phyloP scores from a whole-genome alignment of 768 basidiomycete genomes.

The Termitomyces sp. region DNA sequence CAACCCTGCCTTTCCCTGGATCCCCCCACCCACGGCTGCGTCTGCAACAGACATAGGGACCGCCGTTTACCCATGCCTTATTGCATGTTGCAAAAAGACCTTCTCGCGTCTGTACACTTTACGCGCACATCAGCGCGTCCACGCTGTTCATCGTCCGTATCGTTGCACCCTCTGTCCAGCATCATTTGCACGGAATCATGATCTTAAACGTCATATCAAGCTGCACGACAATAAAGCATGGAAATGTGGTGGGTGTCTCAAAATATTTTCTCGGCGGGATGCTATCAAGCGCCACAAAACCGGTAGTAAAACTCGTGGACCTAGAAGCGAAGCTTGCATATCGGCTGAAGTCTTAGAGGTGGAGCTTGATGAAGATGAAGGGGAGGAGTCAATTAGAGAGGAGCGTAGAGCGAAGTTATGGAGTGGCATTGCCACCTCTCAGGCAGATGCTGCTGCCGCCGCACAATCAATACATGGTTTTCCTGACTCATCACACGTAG shows the following conservation, averaged over 20 bases:
- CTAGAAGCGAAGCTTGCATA: conserved; percentile 50
- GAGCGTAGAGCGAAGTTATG: conserved; percentile 62
- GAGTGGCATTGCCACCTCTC: conserved; percentile 53
- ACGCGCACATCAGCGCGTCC: conserved; percentile 67
- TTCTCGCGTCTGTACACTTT: conserved; percentile 70
- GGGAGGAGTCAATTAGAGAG: conserved; percentile 47
- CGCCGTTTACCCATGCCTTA: conserved; percentile 79
- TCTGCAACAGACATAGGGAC: conserved; percentile 55
- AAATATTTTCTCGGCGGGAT: conserved; percentile 73
- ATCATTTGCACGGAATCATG: conserved; percentile 76
- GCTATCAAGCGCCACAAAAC: conserved; percentile 79
- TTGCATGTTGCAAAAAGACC: conserved; percentile 59
- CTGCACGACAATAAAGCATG: conserved; percentile 72
- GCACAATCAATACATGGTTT: conserved; percentile 17
- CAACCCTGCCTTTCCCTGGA: conserved; percentile 33
- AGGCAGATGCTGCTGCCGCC: conserved; percentile 26
- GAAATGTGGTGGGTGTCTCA: conserved; percentile 71
- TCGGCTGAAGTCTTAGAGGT: conserved; percentile 63
- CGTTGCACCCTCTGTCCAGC: conserved; percentile 65
- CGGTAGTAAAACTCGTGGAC: conserved; percentile 47
- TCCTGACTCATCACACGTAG: conserved; percentile 31
- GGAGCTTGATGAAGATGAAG: conserved; percentile 40
- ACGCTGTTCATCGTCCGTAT: conserved; percentile 63
- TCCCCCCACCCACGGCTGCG: conserved; percentile 22
- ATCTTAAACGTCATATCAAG: conserved; percentile 73